Base-by-base conservation (phyloP, 176 grass and related monocot species). In the Carex kokanica region DNA sequence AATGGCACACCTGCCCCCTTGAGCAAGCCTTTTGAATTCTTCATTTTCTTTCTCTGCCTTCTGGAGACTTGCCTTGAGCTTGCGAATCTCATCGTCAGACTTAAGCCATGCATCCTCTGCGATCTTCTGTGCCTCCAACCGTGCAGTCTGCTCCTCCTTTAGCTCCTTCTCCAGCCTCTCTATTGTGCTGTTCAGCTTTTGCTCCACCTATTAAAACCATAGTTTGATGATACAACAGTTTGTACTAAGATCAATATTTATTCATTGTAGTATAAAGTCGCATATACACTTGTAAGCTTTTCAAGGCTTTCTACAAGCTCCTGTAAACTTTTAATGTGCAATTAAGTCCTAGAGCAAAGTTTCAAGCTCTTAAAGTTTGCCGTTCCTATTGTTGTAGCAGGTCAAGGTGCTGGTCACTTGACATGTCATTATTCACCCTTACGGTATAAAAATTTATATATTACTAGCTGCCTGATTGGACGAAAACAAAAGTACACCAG, bases 81-180 rank as follows among this genome's bases (percentile, higher is more conserved):
- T 78, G 17, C 6, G 12, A 3, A 92, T 90, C 78, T 87, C 89
- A 65, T 86, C 20, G 4, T 89, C 49, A 31, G 91, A 88, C 43
- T 60, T 88, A 13, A 66, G 21, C 41, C 78, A 86, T 0, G 41
- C 78, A 71, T 92, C 72, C 0, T 78, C 25, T 9, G 86, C 38
- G 2, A 89, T 12, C 60, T 86, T 82, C 83, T 89, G 72, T 45
- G 89, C 72, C 31, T 65, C 3, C 3, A 78, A 29, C 29, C 86
- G 79, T 49, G 87, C 78, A 17, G 80, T 60, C 34, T 84, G 89
- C 47, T 91, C 87, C 36, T 94, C 60, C 5, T 70, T 74, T 14
- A 91, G 38, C 52, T 88, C 84, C 34, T 85, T 90, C 85, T 92
- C 58, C 1, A 90, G 66, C 61, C 53, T 87, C n/a, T 86, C 84